These are phyloP conservation scores for Aspergillus tanneri DNA, from an alignment of 2,329 filamentous ascomycete species.

Conservation along the genomic window DNA sequence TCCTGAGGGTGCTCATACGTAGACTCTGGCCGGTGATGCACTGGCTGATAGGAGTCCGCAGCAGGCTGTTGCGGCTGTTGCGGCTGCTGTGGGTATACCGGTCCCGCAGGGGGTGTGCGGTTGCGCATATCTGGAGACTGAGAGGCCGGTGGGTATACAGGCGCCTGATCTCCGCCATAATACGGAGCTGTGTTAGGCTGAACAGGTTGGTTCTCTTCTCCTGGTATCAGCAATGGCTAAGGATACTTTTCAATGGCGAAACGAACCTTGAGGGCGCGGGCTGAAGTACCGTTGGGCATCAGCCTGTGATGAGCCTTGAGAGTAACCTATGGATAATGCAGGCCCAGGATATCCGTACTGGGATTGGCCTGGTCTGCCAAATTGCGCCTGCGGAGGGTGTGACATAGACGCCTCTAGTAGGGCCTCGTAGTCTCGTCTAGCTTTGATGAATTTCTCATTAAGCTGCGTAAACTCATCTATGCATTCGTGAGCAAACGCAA, in stretches of 20 bases:
- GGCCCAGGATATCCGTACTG: constrained; percentile 59
- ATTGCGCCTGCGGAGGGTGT: constrained; percentile 77
- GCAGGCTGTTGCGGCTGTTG: constrained; percentile 48
- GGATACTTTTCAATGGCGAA: constrained; percentile 23
- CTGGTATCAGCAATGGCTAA: constrained; percentile 32
- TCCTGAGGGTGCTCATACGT: constrained; percentile 74
- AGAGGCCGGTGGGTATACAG: constrained; percentile 41
- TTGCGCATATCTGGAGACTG: constrained; percentile 44
- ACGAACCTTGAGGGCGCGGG: constrained; percentile 47
- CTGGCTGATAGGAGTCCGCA: constrained; percentile 44
- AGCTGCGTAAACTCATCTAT: constrained; percentile 95
- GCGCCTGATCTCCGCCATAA: constrained; percentile 59
- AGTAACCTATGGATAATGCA: constrained; percentile 34
- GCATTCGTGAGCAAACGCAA: constrained; percentile 15
- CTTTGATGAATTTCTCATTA: constrained; percentile 99
- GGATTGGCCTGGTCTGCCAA: constrained; percentile 60
- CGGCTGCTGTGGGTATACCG: constrained; percentile 36
- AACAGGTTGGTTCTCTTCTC: constrained; percentile 33
- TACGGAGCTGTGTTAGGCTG: constrained; percentile 58
- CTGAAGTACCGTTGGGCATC: constrained; percentile 70
- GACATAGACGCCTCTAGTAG: constrained; percentile 97
- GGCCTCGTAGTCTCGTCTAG: constrained; percentile 90
- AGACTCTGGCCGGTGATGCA: constrained; percentile 61
- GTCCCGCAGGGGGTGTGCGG: constrained; percentile 35
- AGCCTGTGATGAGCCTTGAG: constrained; percentile 47